Conservation (phyloP, 2,329 filamentous ascomycete species). For the Colletotrichum sp. region DNA sequence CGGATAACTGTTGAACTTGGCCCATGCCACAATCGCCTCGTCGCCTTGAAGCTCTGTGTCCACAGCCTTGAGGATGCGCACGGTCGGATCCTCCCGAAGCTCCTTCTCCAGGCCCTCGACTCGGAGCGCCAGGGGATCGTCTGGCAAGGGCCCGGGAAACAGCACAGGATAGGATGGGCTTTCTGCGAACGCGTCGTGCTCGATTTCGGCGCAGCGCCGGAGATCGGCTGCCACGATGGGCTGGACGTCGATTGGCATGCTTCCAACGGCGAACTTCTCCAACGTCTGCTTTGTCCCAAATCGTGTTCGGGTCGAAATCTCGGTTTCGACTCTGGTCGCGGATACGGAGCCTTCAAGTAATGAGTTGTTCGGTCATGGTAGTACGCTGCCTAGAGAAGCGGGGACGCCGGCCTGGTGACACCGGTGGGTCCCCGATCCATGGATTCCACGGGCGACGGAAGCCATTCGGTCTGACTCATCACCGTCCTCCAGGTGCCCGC, state of each 20-base stretch:
- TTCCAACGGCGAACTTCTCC: neutral
- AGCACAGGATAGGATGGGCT: constrained; percentile 7
- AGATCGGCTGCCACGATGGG: constrained; percentile 2
- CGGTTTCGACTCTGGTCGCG: neutral
- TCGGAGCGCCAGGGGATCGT: constrained; percentile 25
- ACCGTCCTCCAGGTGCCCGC: neutral
- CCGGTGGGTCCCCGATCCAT: neutral
- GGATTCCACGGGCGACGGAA: neutral
- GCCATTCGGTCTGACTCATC: constrained; percentile 12
- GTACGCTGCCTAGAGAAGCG: neutral
- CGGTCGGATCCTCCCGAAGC: constrained; percentile 11
- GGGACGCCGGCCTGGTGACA: neutral
- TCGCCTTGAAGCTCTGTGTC: constrained; percentile 22
- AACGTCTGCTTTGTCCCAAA: neutral
- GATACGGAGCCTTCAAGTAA: neutral
- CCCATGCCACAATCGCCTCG: constrained; percentile 37
- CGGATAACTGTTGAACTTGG: constrained; percentile 39
- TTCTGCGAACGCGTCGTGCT: constrained; percentile 1
- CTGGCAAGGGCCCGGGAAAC: constrained; percentile 35
- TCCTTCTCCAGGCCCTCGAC: constrained; percentile 25
- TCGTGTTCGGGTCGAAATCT: neutral
- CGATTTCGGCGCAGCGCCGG: constrained; percentile 18
- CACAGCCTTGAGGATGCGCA: constrained; percentile 16
- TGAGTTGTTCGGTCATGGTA: neutral
- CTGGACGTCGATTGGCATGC: constrained; percentile 21